Base-by-base conservation (phyloP, 2,329 filamentous ascomycete species). In the Dactylellina drechsleri region DNA sequence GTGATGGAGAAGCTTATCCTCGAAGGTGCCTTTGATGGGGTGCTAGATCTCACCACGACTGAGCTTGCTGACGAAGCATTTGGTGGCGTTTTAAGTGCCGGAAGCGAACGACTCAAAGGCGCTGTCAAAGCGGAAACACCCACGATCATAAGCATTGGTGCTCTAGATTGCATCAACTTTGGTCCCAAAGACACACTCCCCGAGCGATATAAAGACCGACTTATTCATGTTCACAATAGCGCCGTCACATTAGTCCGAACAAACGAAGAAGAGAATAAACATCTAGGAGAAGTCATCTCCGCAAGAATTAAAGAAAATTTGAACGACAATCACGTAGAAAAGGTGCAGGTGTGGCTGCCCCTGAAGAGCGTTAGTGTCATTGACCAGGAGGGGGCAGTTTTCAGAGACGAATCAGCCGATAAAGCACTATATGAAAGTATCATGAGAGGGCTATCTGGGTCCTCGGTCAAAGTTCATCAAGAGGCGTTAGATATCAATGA, bases 1-100 rank as follows among this genome's bases (percentile, higher is more conserved):
- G 88, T 89, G 0, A 90, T 92, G 89, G 90, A 92, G 79, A 83
- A 87, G 0, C 82, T 92, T 1, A 81, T 91, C 0, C 79, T 80
- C 0, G 86, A 89, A 77, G 84, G 83, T 0, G 81, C 83, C n/a
- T 82, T 92, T 1, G 88, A 91, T 78, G 90, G 87, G 0, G 85
- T 91, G 0, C 81, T 91, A 2, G 90, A 92, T 78, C 81, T 92
- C n/a, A 92, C 90, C 0, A 91, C 89, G 0, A 90, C 89, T 0
- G 90, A 92, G 78, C 84, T 91, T 16, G 87, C 86, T 50, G 90
- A 92, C 78, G 82, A 87, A 54, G 76, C 91, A 0, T 85, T 86
- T 15, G 90, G 88, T 0, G 89, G 90, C 0, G 84, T 87, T 2
- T 85, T 92, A 82, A 85, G 84, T 31, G 89, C 89, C 0, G 88